phyloP scores from a whole-genome alignment of 176 grass and related monocot species.

The Oryza officinalis region DNA sequence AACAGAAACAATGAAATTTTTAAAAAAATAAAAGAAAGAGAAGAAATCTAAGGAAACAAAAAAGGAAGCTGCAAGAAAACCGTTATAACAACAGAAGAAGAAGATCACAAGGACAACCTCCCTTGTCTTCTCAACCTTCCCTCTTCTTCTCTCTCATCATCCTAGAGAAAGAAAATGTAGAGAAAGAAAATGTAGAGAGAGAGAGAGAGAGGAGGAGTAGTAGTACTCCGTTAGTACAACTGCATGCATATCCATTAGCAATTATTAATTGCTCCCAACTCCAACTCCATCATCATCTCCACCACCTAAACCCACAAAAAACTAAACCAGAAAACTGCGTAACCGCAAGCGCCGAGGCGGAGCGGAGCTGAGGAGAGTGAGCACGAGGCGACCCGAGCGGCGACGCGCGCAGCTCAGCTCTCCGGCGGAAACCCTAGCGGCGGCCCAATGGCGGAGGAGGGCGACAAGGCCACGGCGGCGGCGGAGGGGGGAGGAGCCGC shows the following conservation, averaged over 20 bases:
- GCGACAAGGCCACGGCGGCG: constrained; percentile 5
- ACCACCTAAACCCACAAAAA: constrained; percentile 33
- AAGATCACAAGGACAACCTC: constrained; percentile 30
- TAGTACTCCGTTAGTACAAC: constrained; percentile 2
- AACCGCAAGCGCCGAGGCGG: constrained; percentile 37
- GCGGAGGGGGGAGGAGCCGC: neutral
- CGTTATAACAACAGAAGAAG: constrained; percentile 11
- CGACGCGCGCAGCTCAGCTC: neutral
- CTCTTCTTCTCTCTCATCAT: neutral
- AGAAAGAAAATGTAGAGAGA: neutral
- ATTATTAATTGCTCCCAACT: constrained; percentile 46
- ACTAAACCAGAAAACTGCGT: constrained; percentile 22
- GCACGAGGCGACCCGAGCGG: neutral
- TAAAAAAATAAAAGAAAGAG: neutral
- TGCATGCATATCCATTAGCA: constrained; percentile 57
- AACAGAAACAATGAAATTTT: too few species aligned
- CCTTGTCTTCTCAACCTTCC: neutral
- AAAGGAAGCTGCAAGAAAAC: constrained; percentile 21
- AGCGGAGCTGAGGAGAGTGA: neutral
- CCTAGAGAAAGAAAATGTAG: neutral
- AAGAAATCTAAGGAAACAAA: neutral
- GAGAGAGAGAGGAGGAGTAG: neutral
- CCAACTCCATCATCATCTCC: constrained; percentile 31
- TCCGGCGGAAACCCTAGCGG: constrained; percentile 33
- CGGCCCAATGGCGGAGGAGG: constrained; percentile 51